Evolutionary conservation across 1,284 basidiomycete genomes (phyloP), one percentile per base, ranked within the genome.

Genomic region (Cutaneotrichosporon cutaneum): DNA sequence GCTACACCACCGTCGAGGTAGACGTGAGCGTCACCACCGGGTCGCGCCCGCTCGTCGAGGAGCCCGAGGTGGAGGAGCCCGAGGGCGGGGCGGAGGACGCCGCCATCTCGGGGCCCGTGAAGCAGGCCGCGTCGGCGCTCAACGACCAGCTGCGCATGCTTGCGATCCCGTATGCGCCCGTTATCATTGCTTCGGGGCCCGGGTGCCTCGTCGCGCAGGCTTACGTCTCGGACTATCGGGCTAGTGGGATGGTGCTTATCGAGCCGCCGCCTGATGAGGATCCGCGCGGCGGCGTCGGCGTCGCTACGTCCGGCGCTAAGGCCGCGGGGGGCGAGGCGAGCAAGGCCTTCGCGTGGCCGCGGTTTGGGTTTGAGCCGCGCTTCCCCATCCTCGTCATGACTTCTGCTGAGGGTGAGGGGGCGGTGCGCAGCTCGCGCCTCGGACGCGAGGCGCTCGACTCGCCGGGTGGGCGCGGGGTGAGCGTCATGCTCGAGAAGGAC

Each of bases 201-300:
- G 82, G 82, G 14, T 74, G 74, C 21, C 78, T 88, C 52, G 83
- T 89, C 57, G 83, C 85, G 11, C 86, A 89, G 72, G 82, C 85
- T 14, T 88, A 87, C 72, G 83, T 89, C 59, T 87, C 85, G 9
- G 87, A 86, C 35, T 76, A 87, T 69, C 86, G 86, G 1, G 86
- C 86, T 2, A 81, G 81, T 11, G 87, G 83, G 0, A 78, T 89
- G 48, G 81, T 87, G 47, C 79, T 89, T 27, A 82, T 87, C 42
- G 82, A 84, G 32, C 87, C 87, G 21, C 85, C 85, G 3, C 62
- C 63, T 0, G 72, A 75, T 54, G 60, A 58, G 6, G 72, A 70
- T 54, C 67, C 68, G 18, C 80, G 33, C 80, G 30, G 30, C 30
- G 30, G 30, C 30, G 33, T 32, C 14, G 39, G 26, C n/a, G 50